These are phyloP conservation scores for Lumnitzera racemosa DNA, from an alignment of 345 rosid genomes.

Conservation along the genomic window DNA sequence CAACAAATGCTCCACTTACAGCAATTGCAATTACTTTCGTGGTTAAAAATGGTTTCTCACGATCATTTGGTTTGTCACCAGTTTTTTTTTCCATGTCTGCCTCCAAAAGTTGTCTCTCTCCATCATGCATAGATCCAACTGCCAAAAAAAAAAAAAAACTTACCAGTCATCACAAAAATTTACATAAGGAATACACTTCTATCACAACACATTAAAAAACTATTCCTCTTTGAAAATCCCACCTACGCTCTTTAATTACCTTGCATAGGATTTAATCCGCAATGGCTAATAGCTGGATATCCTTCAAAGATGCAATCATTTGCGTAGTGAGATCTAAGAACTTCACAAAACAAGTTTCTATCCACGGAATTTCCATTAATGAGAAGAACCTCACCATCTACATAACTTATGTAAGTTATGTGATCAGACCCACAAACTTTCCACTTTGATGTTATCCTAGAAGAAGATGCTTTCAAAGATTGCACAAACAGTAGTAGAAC, in stretches of 20 bases:
- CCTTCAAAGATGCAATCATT: constrained; percentile 36
- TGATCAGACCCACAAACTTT: constrained; percentile 47
- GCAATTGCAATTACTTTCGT: constrained; percentile 26
- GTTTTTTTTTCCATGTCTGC: constrained; percentile 10
- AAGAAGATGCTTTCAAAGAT: constrained; percentile 27
- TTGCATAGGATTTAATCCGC: constrained; percentile 25
- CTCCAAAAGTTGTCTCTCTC: constrained; percentile 45
- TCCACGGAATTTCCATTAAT: constrained; percentile 53
- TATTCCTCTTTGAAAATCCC: neutral
- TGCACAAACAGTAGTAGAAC: constrained; percentile 32
- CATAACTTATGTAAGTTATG: constrained; percentile 31
- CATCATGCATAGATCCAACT: constrained; percentile 18
- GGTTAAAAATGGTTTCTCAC: neutral
- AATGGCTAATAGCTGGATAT: constrained; percentile 22
- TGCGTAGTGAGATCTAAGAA: constrained; percentile 32
- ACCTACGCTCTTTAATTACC: constrained; percentile 25
- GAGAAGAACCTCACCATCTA: constrained; percentile 34
- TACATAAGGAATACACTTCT: no score
- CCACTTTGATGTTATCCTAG: constrained; percentile 31
- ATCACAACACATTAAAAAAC: no score
- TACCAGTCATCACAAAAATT: neutral
- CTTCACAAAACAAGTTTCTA: constrained; percentile 42
- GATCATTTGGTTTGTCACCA: no score
- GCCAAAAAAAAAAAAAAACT: constrained; percentile 10
- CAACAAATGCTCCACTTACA: constrained; percentile 38